Evolutionary conservation across 805 yeast species (phyloP).

Genomic region (Tetrapisispora pingtungensis): DNA sequence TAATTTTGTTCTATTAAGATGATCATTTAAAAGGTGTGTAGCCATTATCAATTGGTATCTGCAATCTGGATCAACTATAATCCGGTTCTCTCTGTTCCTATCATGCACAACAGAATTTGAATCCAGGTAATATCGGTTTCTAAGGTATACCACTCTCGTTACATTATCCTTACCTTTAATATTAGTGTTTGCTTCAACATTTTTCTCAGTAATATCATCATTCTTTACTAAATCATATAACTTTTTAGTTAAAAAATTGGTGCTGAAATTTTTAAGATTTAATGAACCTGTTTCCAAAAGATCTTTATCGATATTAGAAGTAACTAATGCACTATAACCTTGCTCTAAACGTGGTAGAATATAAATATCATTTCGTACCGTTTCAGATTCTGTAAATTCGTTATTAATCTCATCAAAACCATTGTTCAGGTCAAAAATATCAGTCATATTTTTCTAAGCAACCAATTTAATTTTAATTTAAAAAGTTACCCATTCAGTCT

Average conservation of each 20-base stretch:
- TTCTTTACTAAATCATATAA: constrained; percentile 19
- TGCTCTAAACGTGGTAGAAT: constrained; percentile 10
- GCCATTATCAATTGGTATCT: constrained; percentile 22
- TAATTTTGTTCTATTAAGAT: constrained; percentile 11
- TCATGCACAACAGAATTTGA: constrained; percentile 17
- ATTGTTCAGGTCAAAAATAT: no score
- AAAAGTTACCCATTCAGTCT: no score
- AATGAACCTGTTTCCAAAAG: constrained; percentile 17
- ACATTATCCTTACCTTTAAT: constrained; percentile 4
- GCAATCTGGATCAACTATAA: constrained; percentile 24
- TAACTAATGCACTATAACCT: constrained; percentile 10
- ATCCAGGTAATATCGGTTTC: constrained; percentile 18
- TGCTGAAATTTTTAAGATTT: not conserved
- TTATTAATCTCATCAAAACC: no score
- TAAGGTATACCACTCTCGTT: constrained; percentile 13
- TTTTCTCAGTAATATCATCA: constrained; percentile 6
- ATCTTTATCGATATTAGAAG: constrained; percentile 10
- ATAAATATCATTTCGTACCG: not conserved
- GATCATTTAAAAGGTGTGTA: constrained; percentile 26
- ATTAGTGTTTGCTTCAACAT: not conserved
- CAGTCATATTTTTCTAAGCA: no score
- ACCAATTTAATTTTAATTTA: no score
- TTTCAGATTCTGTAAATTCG: no score
- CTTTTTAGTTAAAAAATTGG: constrained; percentile 14
- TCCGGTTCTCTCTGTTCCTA: constrained; percentile 13